phyloP scores from a whole-genome alignment of 768 basidiomycete genomes.

The Hypholoma sublateritium region DNA sequence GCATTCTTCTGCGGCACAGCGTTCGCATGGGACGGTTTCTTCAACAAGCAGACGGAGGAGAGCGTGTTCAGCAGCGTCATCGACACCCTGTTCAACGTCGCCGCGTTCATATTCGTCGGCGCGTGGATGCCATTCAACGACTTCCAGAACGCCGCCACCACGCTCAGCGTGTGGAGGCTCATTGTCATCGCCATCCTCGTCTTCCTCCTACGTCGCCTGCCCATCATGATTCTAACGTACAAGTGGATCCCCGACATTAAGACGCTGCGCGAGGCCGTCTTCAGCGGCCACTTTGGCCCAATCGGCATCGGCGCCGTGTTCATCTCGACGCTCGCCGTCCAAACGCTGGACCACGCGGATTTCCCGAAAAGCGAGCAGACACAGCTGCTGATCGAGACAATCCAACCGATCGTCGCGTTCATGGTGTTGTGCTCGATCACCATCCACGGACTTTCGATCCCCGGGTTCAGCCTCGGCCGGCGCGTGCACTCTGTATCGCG shows the following conservation, averaged over 20 bases:
- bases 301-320: conserved; percentile 90
- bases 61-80: conserved; percentile 95
- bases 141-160: conserved; percentile 66
- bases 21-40: conserved; percentile 96
- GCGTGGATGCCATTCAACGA: conserved; percentile 94
- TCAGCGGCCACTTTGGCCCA: conserved; percentile 94
- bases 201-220: conserved; percentile 81
- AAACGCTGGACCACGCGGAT: conserved; percentile 46
- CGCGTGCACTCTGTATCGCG: conserved; percentile 89
- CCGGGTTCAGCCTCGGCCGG: conserved; percentile 88
- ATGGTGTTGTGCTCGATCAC: conserved; percentile 92
- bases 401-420: conserved; percentile 93
- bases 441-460: conserved; percentile 89
- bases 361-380: conserved; percentile 52
- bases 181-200: conserved; percentile 81
- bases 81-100: conserved; percentile 93
- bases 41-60: conserved; percentile 92
- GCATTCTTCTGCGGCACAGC: conserved; percentile 94
- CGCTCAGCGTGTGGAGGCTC: conserved; percentile 81
- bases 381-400: conserved; percentile 66
- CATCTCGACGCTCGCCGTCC: conserved; percentile 81
- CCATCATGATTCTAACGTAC: conserved; percentile 81
- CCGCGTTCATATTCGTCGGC: conserved; percentile 94
- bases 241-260: conserved; percentile 96
- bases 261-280: conserved; percentile 89